Percentiles rank a stretch among this genome's conserved stretches.
Evolutionary conservation across 345 rosid genomes (phyloP).

Genomic region (Clausena lansium): DNA sequence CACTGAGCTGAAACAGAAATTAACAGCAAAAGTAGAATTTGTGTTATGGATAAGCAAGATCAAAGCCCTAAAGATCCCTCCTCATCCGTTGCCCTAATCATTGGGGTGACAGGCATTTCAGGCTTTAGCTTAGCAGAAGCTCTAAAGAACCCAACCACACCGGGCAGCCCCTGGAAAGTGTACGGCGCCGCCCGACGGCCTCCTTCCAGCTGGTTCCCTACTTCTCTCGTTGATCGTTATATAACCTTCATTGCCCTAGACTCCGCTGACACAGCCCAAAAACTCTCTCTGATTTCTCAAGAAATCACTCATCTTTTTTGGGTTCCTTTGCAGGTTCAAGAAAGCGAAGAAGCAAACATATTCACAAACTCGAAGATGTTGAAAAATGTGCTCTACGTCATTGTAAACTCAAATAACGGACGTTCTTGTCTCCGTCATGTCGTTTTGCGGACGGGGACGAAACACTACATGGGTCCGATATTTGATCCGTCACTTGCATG

Average conservation of each 20-base stretch:
- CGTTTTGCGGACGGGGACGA: constrained; percentile 28
- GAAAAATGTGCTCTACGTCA: constrained; percentile 13
- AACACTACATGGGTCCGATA: constrained; percentile 35
- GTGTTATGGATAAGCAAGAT: too few relatives aligned
- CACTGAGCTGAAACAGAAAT: too few relatives aligned
- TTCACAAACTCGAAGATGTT: constrained; percentile 24
- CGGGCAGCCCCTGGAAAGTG: neutral
- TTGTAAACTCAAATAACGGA: neutral
- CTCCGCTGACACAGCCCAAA: neutral
- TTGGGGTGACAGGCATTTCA: too few relatives aligned
- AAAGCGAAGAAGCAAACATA: constrained; percentile 19
- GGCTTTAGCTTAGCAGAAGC: too few relatives aligned
- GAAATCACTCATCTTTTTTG: constrained; percentile 34
- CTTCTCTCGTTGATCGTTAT: constrained; percentile 13
- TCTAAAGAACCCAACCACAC: neutral
- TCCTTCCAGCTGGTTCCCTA: too few relatives aligned
- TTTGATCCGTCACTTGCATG: constrained; percentile 2
- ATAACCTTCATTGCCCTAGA: constrained; percentile 14
- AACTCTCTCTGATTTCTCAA: constrained; percentile 14
- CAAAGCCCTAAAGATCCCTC: too few relatives aligned
- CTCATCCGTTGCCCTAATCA: too few relatives aligned
- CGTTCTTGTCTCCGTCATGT: constrained; percentile 18
- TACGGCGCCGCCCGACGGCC: neutral
- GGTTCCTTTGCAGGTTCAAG: constrained; percentile 22
- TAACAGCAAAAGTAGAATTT: too few relatives aligned